These are phyloP conservation scores for Asterionellopsis glacialis DNA, from an alignment of 108 stramenopile species.

Conservation along the genomic window DNA sequence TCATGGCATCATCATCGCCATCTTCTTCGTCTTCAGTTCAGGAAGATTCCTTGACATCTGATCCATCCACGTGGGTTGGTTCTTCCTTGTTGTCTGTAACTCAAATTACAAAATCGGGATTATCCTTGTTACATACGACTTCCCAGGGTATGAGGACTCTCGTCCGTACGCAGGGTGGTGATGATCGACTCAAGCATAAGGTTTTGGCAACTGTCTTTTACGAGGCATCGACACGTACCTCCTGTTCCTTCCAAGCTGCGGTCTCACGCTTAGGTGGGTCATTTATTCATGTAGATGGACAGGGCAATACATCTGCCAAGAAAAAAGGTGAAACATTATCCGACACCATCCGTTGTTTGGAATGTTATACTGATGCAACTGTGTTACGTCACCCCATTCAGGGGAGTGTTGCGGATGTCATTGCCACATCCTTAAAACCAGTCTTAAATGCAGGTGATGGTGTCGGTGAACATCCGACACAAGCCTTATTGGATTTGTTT, in stretches of 20 bases:
- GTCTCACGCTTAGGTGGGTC: slow-evolving; percentile 90
- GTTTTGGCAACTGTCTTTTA: slow-evolving; percentile 88
- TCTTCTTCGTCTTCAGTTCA: too few relatives aligned
- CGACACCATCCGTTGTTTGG: slow-evolving; percentile 89
- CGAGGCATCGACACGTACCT: slow-evolving; percentile 95
- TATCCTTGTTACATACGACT: slow-evolving; percentile 38
- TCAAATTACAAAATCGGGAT: slow-evolving; percentile 53
- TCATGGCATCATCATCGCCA: too few relatives aligned
- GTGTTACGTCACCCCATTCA: slow-evolving; percentile 87
- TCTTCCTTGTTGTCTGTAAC: slow-evolving; percentile 49
- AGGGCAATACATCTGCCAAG: slow-evolving; percentile 63
- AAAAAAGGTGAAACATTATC: slow-evolving; percentile 94
- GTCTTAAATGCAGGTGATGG: slow-evolving; percentile 98
- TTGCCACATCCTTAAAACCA: slow-evolving; percentile 36
- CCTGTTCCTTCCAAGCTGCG: slow-evolving; percentile 94
- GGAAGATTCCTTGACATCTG: slow-evolving; percentile 8
- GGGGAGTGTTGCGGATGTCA: slow-evolving; percentile 57
- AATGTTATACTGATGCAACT: slow-evolving; percentile 87
- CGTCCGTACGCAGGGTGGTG: slow-evolving; percentile 45
- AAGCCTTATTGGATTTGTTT: slow-evolving; percentile 95
- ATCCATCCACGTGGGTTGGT: slow-evolving; percentile 46
- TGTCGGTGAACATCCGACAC: slow-evolving; percentile 96
- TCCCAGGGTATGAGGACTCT: slow-evolving; percentile 44
- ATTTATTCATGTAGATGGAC: slow-evolving; percentile 74
- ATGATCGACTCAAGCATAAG: slow-evolving; percentile 33